Evolutionary conservation across 768 basidiomycete species (phyloP).

Genomic region (Mycena maculata): DNA sequence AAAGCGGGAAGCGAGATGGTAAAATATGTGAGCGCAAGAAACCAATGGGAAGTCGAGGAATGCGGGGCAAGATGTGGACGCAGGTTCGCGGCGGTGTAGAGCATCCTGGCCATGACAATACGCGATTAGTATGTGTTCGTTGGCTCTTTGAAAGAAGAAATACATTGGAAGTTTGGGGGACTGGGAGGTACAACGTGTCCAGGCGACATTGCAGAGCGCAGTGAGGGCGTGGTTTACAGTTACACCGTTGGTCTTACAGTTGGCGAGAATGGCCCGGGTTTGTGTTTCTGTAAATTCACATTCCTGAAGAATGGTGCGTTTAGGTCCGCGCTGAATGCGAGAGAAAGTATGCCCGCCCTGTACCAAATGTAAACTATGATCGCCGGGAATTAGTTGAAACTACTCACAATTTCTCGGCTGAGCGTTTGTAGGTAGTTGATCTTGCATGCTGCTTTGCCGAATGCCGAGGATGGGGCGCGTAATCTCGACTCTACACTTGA

Average conservation of each 20-base stretch:
- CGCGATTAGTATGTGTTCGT: not conserved
- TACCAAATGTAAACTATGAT: not conserved
- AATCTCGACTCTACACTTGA: conserved; percentile 44
- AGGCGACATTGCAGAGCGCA: conserved; percentile 69
- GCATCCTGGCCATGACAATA: conserved; percentile 53
- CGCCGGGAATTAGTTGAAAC: not conserved
- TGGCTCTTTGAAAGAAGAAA: conserved; percentile 1
- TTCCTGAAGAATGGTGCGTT: conserved; percentile 49
- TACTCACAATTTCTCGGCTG: conserved; percentile 57
- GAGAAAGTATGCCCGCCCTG: conserved; percentile 70
- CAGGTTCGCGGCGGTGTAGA: conserved; percentile 78
- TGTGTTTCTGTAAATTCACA: conserved; percentile 41
- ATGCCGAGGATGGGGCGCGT: conserved; percentile 28
- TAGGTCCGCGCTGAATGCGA: conserved; percentile 50
- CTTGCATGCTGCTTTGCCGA: conserved; percentile 53
- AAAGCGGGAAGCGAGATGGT: conserved; percentile 75
- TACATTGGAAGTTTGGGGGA: conserved; percentile 43
- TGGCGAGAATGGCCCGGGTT: conserved; percentile 61
- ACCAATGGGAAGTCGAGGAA: conserved; percentile 64
- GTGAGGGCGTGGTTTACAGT: conserved; percentile 72
- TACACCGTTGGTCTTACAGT: conserved; percentile 69
- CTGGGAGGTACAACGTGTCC: conserved; percentile 49
- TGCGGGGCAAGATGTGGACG: conserved; percentile 58
- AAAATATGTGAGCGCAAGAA: conserved; percentile 71
- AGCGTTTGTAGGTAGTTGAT: conserved; percentile 62